These are phyloP conservation scores for Talaromyces rugulosus DNA, from an alignment of 2,329 filamentous ascomycete species.

Conservation along the genomic window DNA sequence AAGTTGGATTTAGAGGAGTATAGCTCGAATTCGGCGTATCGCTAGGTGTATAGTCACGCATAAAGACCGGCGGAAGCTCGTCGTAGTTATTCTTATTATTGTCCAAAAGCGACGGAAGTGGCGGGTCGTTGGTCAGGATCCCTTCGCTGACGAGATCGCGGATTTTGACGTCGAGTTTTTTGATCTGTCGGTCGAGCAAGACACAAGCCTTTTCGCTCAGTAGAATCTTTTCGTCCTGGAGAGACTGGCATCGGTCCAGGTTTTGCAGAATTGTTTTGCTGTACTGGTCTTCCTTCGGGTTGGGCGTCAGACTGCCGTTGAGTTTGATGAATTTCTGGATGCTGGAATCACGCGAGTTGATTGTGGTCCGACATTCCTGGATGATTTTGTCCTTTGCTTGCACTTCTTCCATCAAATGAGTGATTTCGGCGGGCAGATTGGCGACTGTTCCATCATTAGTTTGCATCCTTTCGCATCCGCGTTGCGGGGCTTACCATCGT, in stretches of 20 bases:
- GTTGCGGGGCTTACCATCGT: conserved; percentile 49
- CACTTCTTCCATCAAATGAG: conserved; percentile 63
- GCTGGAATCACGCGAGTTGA: conserved; percentile 55
- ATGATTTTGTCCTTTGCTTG: conserved; percentile 61
- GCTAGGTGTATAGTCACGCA: conserved; percentile 38
- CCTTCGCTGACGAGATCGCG: conserved; percentile 57
- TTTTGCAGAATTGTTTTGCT: conserved; percentile 54
- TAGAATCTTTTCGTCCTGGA: conserved; percentile 61
- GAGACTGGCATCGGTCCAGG: conserved; percentile 52
- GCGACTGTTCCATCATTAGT: conserved; percentile 29
- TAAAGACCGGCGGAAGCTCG: conserved; percentile 46
- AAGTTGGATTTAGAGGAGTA: conserved; percentile 51
- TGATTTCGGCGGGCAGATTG: conserved; percentile 61
- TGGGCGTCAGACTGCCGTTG: conserved; percentile 57
- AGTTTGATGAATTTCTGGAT: conserved; percentile 64
- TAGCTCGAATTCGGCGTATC: conserved; percentile 41
- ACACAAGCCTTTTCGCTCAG: conserved; percentile 57
- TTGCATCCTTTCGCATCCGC: not conserved
- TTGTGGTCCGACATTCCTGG: conserved; percentile 53
- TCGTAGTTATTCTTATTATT: conserved; percentile 42
- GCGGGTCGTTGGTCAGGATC: conserved; percentile 55
- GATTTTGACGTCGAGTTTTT: conserved; percentile 59
- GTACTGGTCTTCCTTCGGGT: conserved; percentile 62
- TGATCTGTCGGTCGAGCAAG: conserved; percentile 60
- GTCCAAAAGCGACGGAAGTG: conserved; percentile 54